Evolutionary conservation across 2,329 filamentous ascomycete species (phyloP).

Genomic region (Cladobotryum protrusum): DNA sequence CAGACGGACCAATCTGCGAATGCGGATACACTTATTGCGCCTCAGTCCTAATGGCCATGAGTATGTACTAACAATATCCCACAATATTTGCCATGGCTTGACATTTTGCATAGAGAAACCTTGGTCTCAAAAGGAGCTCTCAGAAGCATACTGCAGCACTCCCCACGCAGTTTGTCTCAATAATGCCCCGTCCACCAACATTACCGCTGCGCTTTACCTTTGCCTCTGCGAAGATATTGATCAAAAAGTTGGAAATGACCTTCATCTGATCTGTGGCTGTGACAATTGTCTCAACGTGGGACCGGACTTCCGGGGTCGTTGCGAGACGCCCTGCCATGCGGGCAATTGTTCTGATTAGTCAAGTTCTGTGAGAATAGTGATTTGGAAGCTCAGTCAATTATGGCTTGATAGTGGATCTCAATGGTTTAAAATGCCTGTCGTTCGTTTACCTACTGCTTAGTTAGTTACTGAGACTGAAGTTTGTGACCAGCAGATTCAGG

Average conservation of each 20-base stretch:
- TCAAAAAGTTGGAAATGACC: conserved; percentile 26
- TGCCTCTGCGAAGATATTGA: conserved; percentile 31
- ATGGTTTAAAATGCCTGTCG: too few relatives aligned
- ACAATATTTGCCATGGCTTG: not conserved
- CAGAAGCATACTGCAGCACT: conserved; percentile 32
- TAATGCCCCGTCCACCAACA: conserved; percentile 23
- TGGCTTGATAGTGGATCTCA: too few relatives aligned
- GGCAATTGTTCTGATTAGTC: conserved; percentile 11
- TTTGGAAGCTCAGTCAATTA: not conserved
- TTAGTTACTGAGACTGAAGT: too few relatives aligned
- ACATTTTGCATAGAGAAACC: conserved; percentile 22
- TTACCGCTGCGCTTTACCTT: conserved; percentile 31
- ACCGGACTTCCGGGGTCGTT: conserved; percentile 35
- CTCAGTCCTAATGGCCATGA: conserved; percentile 31
- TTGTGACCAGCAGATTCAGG: too few relatives aligned
- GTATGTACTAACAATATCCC: conserved; percentile 16
- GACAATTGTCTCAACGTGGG: conserved; percentile 33
- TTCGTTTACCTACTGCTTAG: too few relatives aligned
- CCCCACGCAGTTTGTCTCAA: conserved; percentile 28
- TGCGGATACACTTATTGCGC: conserved; percentile 39
- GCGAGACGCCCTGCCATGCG: conserved; percentile 30
- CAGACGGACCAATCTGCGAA: conserved; percentile 31
- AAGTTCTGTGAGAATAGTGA: not conserved
- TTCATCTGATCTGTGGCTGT: conserved; percentile 35
- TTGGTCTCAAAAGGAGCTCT: conserved; percentile 28